A percentile compares a stretch with the other conserved stretches of the same genome.
Evolutionary conservation across 371 early-diverging fungal genomes (phyloP).

Genomic region (Lichtheimia hyalospora): DNA sequence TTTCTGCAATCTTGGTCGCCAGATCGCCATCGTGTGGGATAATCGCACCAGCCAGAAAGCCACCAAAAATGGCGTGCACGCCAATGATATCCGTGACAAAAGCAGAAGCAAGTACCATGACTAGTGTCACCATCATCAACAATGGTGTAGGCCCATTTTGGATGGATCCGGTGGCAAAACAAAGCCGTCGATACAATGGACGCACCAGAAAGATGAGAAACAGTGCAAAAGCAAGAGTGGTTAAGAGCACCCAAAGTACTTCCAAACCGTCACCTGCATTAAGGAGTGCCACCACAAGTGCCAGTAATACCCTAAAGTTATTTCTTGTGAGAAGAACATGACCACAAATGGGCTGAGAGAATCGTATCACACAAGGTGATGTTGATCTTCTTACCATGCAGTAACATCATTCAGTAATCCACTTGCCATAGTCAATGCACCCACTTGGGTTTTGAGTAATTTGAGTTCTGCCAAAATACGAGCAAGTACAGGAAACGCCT

Average conservation of each 20-base stretch:
- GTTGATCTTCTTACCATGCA: conserved; percentile 66
- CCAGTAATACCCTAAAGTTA: conserved; percentile 58
- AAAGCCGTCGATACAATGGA: conserved; percentile 51
- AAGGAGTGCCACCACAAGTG: conserved; percentile 76
- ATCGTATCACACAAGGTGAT: too few species aligned
- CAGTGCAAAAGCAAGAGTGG: conserved; percentile 59
- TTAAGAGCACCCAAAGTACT: conserved; percentile 73
- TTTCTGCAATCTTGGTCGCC: conserved; percentile 83
- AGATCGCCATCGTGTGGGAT: conserved; percentile 90
- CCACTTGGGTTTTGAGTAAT: conserved; percentile 79
- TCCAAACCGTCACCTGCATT: conserved; percentile 62
- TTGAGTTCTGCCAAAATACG: conserved; percentile 89
- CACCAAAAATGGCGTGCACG: conserved; percentile 92
- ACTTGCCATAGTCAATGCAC: conserved; percentile 80
- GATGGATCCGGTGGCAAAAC: conserved; percentile 48
- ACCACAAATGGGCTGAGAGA: neutral
- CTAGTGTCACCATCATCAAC: conserved; percentile 67
- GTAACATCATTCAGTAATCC: conserved; percentile 88
- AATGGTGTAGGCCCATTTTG: conserved; percentile 63
- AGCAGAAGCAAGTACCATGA: conserved; percentile 64
- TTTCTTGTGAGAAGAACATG: neutral
- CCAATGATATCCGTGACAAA: conserved; percentile 88
- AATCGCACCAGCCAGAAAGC: conserved; percentile 83
- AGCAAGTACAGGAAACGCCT: conserved; percentile 91
- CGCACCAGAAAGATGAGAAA: conserved; percentile 62